These are phyloP conservation scores for Cladosporium velox DNA, from an alignment of 2,329 filamentous ascomycete genomes.

Conservation along the genomic window DNA sequence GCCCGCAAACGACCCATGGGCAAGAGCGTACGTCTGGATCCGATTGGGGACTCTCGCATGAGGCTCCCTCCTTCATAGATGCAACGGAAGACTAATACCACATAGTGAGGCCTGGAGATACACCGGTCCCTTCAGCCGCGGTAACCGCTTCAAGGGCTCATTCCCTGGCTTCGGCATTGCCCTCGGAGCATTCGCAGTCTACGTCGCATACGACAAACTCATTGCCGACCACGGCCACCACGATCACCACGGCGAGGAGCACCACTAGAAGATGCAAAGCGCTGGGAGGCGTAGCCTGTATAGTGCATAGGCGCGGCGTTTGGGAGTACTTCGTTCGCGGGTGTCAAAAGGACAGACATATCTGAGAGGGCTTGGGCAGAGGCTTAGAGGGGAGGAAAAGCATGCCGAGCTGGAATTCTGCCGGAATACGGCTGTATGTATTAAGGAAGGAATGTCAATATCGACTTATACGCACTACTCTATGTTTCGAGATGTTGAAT, in stretches of 20 bases:
- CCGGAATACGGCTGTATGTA: slow-evolving; percentile 18
- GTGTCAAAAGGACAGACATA: slow-evolving; percentile 16
- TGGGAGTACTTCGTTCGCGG: slow-evolving; percentile 20
- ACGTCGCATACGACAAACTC: slow-evolving; percentile 86
- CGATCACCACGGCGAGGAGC: slow-evolving; percentile 28
- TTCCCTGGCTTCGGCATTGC: slow-evolving; percentile 94
- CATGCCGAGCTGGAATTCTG: slow-evolving; percentile 16
- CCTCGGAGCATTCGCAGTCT: slow-evolving; percentile 83
- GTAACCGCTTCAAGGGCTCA: slow-evolving; percentile 81
- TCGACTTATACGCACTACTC: not conserved
- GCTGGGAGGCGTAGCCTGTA: slow-evolving; percentile 22
- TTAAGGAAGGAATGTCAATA: slow-evolving; percentile 19
- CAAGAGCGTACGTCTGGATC: slow-evolving; percentile 54
- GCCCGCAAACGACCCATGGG: slow-evolving; percentile 64
- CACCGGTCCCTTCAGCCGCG: slow-evolving; percentile 80
- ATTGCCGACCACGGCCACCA: slow-evolving; percentile 64
- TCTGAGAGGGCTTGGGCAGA: slow-evolving; percentile 13
- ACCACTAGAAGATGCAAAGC: slow-evolving; percentile 25
- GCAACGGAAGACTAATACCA: slow-evolving; percentile 2
- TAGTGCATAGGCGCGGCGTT: slow-evolving; percentile 26
- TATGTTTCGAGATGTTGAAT: not conserved
- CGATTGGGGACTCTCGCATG: not conserved
- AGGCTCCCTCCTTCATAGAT: not conserved
- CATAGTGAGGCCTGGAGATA: slow-evolving; percentile 93
- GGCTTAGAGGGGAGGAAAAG: slow-evolving; percentile 17